Base-by-base conservation (phyloP, 2,329 filamentous ascomycete genomes). In the Phialophora verrucosa region DNA sequence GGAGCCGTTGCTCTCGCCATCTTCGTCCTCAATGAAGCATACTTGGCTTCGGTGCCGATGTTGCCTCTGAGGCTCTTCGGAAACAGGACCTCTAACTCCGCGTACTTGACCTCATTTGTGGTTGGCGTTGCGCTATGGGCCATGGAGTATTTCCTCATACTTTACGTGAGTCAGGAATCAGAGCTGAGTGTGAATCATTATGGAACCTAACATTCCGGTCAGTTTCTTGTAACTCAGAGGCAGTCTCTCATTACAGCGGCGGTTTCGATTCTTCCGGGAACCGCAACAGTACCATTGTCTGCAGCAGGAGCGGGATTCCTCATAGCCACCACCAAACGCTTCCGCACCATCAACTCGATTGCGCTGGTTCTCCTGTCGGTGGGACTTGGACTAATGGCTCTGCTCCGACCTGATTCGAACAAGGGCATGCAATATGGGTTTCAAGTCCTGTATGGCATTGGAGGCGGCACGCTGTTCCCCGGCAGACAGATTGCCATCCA, bases 11-110 rank as follows among this genome's bases (percentile, higher is more conserved):
- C 20, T 12, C 27, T 38, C 14, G 31, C 10, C 27, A 14, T 38
- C 31, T 56, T 56, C 53, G 12, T 56, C 29, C 25, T 56, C 11
- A 29, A 56, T 8, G 53, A 56, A 32, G 23, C 11, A 12, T 23
- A 8, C 10, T 38, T 56, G 8, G 53, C 53, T 14, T 11, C 27
- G 25, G 23, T 29, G 12, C 25, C 53, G 14, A 31, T 56, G 10
- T 29, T 56, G 8, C 53, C 53, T 20, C 27, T 51, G 20, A 14
- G 49, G 4, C 10, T 51, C n/a, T 25, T 51, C 17, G 14, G 14
- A 3, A 51, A 20, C 23, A 20, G 49, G 23, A 51, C 49, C 14
- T 14, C 49, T 4, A 20, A 14, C 2, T 51, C 49, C 14, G 49
- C 14, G 23, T 51, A 51, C 20, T 51, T n/a, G 10, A 51, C 23